Conservation (phyloP, 192 early-diverging fungal species). For the Umbelopsis ramanniana region DNA sequence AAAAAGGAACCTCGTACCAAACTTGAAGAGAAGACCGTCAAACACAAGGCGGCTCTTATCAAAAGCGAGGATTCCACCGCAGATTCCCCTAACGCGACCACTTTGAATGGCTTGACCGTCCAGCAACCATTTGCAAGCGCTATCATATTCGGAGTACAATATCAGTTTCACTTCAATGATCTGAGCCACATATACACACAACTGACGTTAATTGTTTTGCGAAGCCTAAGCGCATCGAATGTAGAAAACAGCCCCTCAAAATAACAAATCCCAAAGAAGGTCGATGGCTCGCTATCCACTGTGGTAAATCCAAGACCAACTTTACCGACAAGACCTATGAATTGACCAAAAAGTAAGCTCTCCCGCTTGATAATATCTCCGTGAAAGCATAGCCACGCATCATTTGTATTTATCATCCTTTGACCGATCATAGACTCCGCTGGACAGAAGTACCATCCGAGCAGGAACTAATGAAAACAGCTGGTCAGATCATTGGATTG, state of each 20-base stretch:
- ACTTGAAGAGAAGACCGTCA: neutral
- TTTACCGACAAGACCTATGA: slow-evolving; percentile 1
- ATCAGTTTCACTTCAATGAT: neutral
- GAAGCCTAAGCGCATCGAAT: slow-evolving; percentile 15
- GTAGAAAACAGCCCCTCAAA: slow-evolving; percentile 11
- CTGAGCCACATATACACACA: neutral
- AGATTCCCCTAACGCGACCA: neutral
- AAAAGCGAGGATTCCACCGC: neutral
- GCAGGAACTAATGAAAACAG: neutral
- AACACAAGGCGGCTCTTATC: neutral
- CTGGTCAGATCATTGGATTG: slow-evolving; percentile 9
- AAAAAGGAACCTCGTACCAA: neutral
- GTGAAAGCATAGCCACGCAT: neutral
- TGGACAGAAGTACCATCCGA: neutral
- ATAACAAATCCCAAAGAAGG: neutral
- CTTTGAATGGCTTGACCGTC: neutral
- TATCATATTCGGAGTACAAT: neutral
- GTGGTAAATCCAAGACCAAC: neutral
- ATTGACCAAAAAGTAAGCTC: slow-evolving; percentile 16
- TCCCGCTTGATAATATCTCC: neutral
- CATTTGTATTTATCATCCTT: neutral
- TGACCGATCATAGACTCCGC: neutral
- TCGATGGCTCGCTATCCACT: slow-evolving; percentile 11
- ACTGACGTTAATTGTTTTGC: neutral
- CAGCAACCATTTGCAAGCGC: slow-evolving; percentile 15